A percentile compares a stretch with the other conserved stretches of the same genome.
phyloP scores from a whole-genome alignment of 163 green algal species.

The Trebouxiophyceae sp. region DNA sequence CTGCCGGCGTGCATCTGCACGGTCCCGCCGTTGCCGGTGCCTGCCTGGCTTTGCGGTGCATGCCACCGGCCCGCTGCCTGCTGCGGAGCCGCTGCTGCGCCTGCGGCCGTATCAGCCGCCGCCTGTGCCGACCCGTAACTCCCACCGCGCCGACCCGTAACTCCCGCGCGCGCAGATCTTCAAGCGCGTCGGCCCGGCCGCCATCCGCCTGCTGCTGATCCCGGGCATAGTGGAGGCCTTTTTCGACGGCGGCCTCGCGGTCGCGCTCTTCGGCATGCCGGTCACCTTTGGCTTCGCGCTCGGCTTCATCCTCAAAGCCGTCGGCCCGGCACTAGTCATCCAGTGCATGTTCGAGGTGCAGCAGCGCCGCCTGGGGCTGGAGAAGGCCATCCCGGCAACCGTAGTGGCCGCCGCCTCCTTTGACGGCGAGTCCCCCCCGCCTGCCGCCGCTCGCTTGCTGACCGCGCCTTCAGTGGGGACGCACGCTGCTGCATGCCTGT shows the following conservation, averaged over 20 bases:
- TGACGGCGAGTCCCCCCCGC: no score
- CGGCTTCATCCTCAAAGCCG: conserved; percentile 87
- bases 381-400: conserved; percentile 68
- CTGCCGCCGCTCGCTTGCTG: no score
- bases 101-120: no score
- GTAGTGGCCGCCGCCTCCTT: conserved; percentile 79
- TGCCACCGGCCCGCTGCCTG: no score
- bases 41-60: no score
- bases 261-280: conserved; percentile 44
- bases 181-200: conserved; percentile 28
- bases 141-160: no score
- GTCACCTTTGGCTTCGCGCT: conserved; percentile 45
- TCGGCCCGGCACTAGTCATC: conserved; percentile 79
- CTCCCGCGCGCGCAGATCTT: conserved; percentile 23
- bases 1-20: no score
- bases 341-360: conserved; percentile 83
- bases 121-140: no score
- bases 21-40: no score
- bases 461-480: no score
- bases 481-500: no score
- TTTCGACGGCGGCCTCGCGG: conserved; percentile 46
- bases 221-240: conserved; percentile 67
- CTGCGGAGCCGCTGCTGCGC: no score
- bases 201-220: conserved; percentile 51
- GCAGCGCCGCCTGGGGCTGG: conserved; percentile 48